These are phyloP conservation scores for Phanerochaete sordida DNA, from an alignment of 768 basidiomycete genomes.

Conservation along the genomic window DNA sequence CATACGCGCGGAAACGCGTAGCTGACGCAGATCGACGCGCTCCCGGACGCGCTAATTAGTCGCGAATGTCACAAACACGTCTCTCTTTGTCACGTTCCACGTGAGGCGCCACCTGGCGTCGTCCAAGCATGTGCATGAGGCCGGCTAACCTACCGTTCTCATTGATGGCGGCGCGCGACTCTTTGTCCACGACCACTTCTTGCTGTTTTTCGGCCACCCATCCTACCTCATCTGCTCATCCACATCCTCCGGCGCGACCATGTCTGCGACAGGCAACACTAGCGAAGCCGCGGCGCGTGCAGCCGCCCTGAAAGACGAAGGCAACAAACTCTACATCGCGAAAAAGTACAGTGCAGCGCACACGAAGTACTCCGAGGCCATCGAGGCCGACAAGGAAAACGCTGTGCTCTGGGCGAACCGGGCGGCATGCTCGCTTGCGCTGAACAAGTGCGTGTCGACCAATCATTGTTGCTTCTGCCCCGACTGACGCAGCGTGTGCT, in stretches of 20 bases:
- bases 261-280: neutral
- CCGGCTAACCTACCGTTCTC: no score
- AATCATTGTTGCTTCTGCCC: neutral
- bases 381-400: constrained; percentile 33
- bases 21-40: no score
- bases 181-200: no score
- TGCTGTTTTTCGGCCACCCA: no score
- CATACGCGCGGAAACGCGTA: no score
- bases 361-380: constrained; percentile 39
- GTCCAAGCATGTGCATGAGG: no score
- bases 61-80: no score
- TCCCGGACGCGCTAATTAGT: no score
- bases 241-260: neutral
- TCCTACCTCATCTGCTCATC: no score
- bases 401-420: constrained; percentile 42
- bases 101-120: no score
- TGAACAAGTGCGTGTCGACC: constrained; percentile 30
- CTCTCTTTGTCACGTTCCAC: no score
- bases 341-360: constrained; percentile 33
- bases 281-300: neutral
- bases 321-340: constrained; percentile 34
- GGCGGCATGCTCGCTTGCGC: constrained; percentile 33
- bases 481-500: neutral
- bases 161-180: no score
- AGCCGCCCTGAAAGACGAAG: constrained; percentile 34